phyloP scores from a whole-genome alignment of 176 grass and related monocot species.

The Paspalum notatum region DNA sequence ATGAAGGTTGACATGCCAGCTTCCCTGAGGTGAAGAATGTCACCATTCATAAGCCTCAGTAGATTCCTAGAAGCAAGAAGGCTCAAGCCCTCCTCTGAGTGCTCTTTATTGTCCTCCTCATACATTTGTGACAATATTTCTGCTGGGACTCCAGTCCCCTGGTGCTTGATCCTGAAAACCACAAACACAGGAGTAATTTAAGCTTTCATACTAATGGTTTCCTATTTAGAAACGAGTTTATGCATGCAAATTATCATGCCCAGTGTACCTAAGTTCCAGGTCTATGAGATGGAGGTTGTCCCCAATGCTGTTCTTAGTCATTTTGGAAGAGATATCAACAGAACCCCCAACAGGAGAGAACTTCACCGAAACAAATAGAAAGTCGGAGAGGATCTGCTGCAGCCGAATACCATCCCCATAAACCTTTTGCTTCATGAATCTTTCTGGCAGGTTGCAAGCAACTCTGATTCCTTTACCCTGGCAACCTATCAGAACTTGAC shows the following conservation, averaged over 20 bases:
- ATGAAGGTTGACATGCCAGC: conserved; percentile 78
- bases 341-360: conserved; percentile 77
- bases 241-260: conserved; percentile 5
- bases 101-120: conserved; percentile 55
- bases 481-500: conserved; percentile 75
- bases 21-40: conserved; percentile 75
- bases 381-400: conserved; percentile 86
- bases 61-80: conserved; percentile 84
- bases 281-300: conserved; percentile 78
- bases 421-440: conserved; percentile 64
- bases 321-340: conserved; percentile 61
- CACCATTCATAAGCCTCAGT: conserved; percentile 88
- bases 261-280: conserved; percentile 74
- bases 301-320: conserved; percentile 70
- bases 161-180: conserved; percentile 70
- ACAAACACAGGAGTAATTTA: not conserved
- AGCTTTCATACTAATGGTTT: not conserved
- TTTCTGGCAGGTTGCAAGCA: conserved; percentile 59
- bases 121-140: conserved; percentile 79
- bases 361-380: conserved; percentile 78
- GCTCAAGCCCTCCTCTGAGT: conserved; percentile 68
- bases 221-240: conserved; percentile 23
- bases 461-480: conserved; percentile 84
- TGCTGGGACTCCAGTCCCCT: conserved; percentile 60
- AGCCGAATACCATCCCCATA: conserved; percentile 84